phyloP scores from a whole-genome alignment of 2,329 filamentous ascomycete genomes.

The Calcarisporium arbuscula region DNA sequence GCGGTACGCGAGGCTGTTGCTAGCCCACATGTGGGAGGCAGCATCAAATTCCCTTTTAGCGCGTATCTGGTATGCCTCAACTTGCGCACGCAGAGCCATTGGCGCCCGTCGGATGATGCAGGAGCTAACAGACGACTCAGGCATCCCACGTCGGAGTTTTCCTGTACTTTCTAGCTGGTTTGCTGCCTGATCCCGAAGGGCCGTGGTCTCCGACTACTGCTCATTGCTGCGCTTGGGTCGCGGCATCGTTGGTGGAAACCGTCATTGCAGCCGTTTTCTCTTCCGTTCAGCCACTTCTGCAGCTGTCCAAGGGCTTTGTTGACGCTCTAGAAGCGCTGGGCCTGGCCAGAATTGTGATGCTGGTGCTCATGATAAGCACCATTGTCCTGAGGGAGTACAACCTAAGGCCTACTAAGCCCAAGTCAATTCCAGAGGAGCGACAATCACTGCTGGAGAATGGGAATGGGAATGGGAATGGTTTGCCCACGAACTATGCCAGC shows the following conservation, averaged over 20 bases:
- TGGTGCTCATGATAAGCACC: slow-evolving; percentile 27
- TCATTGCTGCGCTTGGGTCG: slow-evolving; percentile 31
- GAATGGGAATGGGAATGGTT: slow-evolving; percentile 31
- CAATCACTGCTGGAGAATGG: slow-evolving; percentile 32
- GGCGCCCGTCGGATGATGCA: background rate
- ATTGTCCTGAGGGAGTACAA: slow-evolving; percentile 25
- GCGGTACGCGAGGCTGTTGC: slow-evolving; percentile 25
- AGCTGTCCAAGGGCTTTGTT: slow-evolving; percentile 21
- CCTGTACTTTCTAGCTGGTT: slow-evolving; percentile 34
- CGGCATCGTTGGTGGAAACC: slow-evolving; percentile 26
- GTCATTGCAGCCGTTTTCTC: slow-evolving; percentile 29
- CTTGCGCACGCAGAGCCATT: too few species aligned
- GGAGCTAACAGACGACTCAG: slow-evolving; percentile 13
- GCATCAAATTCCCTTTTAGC: slow-evolving; percentile 30
- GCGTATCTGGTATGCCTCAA: slow-evolving; percentile 29
- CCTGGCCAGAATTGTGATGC: slow-evolving; percentile 22
- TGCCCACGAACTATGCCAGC: slow-evolving; percentile 21
- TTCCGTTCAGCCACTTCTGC: slow-evolving; percentile 21
- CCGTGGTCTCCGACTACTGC: slow-evolving; percentile 33
- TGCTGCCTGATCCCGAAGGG: slow-evolving; percentile 37
- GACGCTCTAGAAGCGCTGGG: slow-evolving; percentile 23
- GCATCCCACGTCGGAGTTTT: slow-evolving; percentile 34
- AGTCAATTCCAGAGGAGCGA: slow-evolving; percentile 26
- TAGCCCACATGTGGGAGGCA: slow-evolving; percentile 16
- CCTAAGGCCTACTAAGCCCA: slow-evolving; percentile 17